phyloP scores from a whole-genome alignment of 768 basidiomycete species.

The Lentinus tigrinus region DNA sequence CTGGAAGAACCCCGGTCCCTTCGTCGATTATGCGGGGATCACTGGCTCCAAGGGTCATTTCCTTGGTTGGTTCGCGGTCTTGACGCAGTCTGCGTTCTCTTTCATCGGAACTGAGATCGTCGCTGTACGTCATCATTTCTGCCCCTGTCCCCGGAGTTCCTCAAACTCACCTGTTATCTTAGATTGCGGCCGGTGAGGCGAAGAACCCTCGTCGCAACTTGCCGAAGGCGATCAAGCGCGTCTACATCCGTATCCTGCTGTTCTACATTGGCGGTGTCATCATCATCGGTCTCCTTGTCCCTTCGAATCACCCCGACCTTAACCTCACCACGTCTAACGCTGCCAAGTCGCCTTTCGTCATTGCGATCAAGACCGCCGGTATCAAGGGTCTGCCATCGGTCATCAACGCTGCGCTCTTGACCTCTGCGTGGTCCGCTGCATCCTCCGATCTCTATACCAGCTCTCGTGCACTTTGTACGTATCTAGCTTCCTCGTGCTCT shows the following conservation, averaged over 20 bases:
- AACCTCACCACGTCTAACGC: constrained; percentile 56
- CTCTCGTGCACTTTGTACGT: constrained; percentile 80
- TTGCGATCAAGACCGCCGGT: constrained; percentile 84
- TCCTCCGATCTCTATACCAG: constrained; percentile 88
- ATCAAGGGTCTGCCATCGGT: constrained; percentile 84
- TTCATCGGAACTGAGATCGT: constrained; percentile 95
- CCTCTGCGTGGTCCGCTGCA: constrained; percentile 91
- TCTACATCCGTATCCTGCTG: constrained; percentile 77
- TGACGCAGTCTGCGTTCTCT: constrained; percentile 90
- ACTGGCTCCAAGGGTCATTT: constrained; percentile 73
- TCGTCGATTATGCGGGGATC: constrained; percentile 69
- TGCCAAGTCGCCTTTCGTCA: constrained; percentile 80
- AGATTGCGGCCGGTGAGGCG: constrained; percentile 89
- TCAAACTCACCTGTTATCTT: constrained; percentile 5
- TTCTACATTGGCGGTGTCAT: constrained; percentile 57
- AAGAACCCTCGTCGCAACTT: constrained; percentile 79
- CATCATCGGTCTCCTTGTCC: constrained; percentile 82
- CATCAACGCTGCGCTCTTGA: constrained; percentile 81
- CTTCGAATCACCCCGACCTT: constrained; percentile 61
- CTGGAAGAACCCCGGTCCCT: constrained; percentile 89
- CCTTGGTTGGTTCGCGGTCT: constrained; percentile 65
- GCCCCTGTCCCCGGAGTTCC: too few species aligned
- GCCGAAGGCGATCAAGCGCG: constrained; percentile 57
- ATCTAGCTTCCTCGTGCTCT: not conserved
- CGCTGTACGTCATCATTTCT: constrained; percentile 60